Conservation (phyloP, 108 stramenopile species). For the Bacterosira constricta region DNA sequence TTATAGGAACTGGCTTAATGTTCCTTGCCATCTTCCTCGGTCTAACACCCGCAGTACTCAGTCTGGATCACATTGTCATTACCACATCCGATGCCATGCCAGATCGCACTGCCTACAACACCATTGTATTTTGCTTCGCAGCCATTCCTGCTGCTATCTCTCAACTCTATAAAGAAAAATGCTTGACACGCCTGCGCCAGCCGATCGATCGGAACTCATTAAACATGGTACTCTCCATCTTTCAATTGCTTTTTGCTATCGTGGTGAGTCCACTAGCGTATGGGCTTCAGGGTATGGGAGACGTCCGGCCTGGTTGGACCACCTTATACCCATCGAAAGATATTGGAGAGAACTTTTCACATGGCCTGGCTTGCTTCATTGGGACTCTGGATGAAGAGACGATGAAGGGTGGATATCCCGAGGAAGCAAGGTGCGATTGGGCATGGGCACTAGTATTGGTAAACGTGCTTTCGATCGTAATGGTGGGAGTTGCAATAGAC, state of each 20-base stretch:
- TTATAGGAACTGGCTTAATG: slow-evolving; percentile 65
- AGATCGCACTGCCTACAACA: slow-evolving; percentile 72
- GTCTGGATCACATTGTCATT: slow-evolving; percentile 63
- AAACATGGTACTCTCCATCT: slow-evolving; percentile 72
- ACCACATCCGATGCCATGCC: slow-evolving; percentile 65
- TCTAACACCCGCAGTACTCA: slow-evolving; percentile 63
- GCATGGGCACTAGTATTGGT: slow-evolving; percentile 55
- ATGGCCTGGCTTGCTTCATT: slow-evolving; percentile 78
- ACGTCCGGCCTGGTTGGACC: slow-evolving; percentile 60
- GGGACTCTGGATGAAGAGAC: slow-evolving; percentile 65
- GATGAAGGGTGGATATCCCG: slow-evolving; percentile 55
- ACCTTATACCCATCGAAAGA: slow-evolving; percentile 68
- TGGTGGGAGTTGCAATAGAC: slow-evolving; percentile 80
- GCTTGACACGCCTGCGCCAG: slow-evolving; percentile 71
- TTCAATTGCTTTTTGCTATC: slow-evolving; percentile 77
- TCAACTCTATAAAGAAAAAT: slow-evolving; percentile 85
- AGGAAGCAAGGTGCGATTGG: slow-evolving; percentile 62
- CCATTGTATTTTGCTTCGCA: slow-evolving; percentile 67
- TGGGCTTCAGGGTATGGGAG: slow-evolving; percentile 73
- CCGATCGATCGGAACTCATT: slow-evolving; percentile 77
- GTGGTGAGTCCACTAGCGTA: slow-evolving; percentile 81
- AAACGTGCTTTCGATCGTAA: slow-evolving; percentile 74
- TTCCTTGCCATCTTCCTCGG: slow-evolving; percentile 73
- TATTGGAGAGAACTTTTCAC: slow-evolving; percentile 67
- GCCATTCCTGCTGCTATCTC: slow-evolving; percentile 78